These are phyloP conservation scores for Leucosporidium yakuticum DNA, from an alignment of 768 basidiomycete species.

Conservation along the genomic window DNA sequence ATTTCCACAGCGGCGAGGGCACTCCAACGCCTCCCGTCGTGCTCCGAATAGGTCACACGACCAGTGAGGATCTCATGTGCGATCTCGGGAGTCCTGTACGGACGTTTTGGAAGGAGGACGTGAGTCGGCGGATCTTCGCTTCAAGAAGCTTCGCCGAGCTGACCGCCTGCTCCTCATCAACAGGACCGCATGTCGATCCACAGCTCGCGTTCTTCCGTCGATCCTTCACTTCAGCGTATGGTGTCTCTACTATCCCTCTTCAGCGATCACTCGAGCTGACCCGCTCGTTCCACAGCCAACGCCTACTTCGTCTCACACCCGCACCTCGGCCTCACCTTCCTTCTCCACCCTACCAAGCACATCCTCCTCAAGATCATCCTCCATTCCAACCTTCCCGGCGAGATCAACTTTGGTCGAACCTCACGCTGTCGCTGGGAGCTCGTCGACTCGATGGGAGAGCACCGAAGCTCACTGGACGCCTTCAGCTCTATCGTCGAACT, in stretches of 20 bases:
- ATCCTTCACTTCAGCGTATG: constrained; percentile 2
- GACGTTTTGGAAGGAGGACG: constrained; percentile 45
- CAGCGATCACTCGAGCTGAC: neutral
- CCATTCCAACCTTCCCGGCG: constrained; percentile 37
- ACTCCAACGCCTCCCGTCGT: constrained; percentile 23
- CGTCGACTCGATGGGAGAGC: neutral
- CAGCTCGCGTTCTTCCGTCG: neutral
- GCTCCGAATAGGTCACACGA: constrained; percentile 41
- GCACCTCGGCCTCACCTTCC: constrained; percentile 33
- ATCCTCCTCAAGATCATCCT: constrained; percentile 33
- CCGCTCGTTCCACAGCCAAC: constrained; percentile 17
- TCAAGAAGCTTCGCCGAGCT: neutral
- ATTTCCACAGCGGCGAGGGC: constrained; percentile 19
- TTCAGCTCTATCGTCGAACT: too few species aligned
- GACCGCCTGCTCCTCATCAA: too few species aligned
- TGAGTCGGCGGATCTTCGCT: neutral
- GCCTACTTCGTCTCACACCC: constrained; percentile 37
- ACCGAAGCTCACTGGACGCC: too few species aligned
- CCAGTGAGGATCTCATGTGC: constrained; percentile 43
- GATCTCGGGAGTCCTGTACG: constrained; percentile 44
- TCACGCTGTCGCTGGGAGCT: constrained; percentile 15
- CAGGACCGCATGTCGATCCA: constrained; percentile 36
- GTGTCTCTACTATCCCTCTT: neutral
- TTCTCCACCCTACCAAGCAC: constrained; percentile 22
- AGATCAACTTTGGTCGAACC: constrained; percentile 34